These are phyloP conservation scores for Rhodofomes roseus DNA, from an alignment of 1,284 basidiomycete species.

Conservation along the genomic window DNA sequence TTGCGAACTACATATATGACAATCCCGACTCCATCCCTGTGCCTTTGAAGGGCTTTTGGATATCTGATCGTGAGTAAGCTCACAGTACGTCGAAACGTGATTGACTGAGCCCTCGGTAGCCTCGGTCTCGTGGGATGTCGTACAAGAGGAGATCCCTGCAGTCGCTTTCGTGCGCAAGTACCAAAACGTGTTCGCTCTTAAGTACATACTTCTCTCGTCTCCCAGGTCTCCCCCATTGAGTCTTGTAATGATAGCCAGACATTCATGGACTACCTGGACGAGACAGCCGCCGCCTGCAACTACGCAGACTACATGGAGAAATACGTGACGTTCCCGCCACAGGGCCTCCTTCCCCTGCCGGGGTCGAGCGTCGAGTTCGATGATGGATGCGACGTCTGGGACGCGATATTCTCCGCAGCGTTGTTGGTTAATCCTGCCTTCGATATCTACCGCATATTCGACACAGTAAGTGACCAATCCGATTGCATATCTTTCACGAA, in stretches of 20 bases:
- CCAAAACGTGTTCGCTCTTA: slow-evolving; percentile 63
- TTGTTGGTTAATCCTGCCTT: slow-evolving; percentile 69
- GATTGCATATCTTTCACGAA: not conserved
- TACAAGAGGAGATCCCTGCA: slow-evolving; percentile 64
- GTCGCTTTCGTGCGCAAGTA: slow-evolving; percentile 72
- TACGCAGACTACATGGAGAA: slow-evolving; percentile 62
- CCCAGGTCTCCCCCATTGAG: not conserved
- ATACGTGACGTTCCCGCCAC: slow-evolving; percentile 64
- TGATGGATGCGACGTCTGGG: slow-evolving; percentile 64
- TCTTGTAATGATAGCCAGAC: slow-evolving; percentile 42
- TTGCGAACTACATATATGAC: slow-evolving; percentile 69
- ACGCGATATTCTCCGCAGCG: slow-evolving; percentile 56
- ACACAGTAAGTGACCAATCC: slow-evolving; percentile 39
- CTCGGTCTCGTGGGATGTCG: slow-evolving; percentile 52
- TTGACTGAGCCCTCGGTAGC: slow-evolving; percentile 31
- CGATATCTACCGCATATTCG: slow-evolving; percentile 73
- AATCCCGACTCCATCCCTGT: slow-evolving; percentile 51
- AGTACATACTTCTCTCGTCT: slow-evolving; percentile 37
- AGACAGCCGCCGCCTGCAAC: slow-evolving; percentile 49
- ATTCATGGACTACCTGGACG: slow-evolving; percentile 57
- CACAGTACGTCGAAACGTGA: not conserved
- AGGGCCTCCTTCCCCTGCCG: slow-evolving; percentile 55
- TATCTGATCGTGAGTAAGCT: slow-evolving; percentile 58
- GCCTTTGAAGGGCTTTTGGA: slow-evolving; percentile 67
- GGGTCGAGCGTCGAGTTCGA: slow-evolving; percentile 42